Conservation (phyloP, 2,329 filamentous ascomycete species). For the Orbilia javanica region DNA sequence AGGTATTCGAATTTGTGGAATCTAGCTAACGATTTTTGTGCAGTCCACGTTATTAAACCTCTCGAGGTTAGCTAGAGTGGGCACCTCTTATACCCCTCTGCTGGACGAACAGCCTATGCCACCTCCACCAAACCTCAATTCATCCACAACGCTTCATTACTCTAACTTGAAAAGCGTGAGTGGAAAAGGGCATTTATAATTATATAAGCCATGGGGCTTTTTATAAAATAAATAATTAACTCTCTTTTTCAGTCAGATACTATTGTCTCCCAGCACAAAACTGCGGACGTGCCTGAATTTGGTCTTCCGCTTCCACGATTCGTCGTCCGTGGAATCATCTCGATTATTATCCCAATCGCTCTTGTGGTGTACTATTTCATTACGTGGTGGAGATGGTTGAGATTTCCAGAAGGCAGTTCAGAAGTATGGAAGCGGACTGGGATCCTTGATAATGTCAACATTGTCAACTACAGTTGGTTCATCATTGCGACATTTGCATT, state of each 20-base stretch:
- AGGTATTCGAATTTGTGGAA: not conserved
- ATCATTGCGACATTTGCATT: slow-evolving; percentile 50
- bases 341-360: slow-evolving; percentile 20
- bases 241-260: slow-evolving; percentile 8
- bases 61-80: not conserved
- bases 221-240: not conserved
- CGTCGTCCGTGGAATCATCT: slow-evolving; percentile 32
- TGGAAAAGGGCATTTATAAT: too few species aligned
- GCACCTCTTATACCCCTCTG: slow-evolving; percentile 14
- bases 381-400: slow-evolving; percentile 45
- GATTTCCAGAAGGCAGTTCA: slow-evolving; percentile 38
- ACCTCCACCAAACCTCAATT: not conserved
- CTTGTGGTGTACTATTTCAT: slow-evolving; percentile 49
- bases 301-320: slow-evolving; percentile 42
- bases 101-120: slow-evolving; percentile 25
- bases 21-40: not conserved
- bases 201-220: not conserved
- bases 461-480: slow-evolving; percentile 57
- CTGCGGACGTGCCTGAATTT: slow-evolving; percentile 39
- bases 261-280: slow-evolving; percentile 19
- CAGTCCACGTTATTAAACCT: not conserved
- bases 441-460: slow-evolving; percentile 43
- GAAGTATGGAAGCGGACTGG: slow-evolving; percentile 44
- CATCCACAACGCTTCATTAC: not conserved
- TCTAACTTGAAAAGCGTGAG: too few species aligned